These are phyloP conservation scores for Pythium oligandrum DNA, from an alignment of 352 stramenopile genomes.

Conservation along the genomic window DNA sequence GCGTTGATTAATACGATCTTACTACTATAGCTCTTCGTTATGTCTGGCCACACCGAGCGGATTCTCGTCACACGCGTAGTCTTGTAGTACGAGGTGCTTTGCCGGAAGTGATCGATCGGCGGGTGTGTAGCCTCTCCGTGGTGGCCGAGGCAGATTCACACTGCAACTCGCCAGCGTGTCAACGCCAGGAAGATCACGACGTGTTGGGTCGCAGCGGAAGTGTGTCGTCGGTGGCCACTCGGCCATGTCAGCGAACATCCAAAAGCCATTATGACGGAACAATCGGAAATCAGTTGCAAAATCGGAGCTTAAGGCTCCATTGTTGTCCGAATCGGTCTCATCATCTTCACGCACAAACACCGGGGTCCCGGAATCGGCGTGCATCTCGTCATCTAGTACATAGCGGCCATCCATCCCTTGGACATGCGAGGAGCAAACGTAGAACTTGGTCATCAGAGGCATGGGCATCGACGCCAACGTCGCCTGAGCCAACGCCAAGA, in stretches of 20 bases:
- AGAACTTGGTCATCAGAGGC: no score
- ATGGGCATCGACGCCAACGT: no score
- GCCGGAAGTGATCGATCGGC: slow-evolving; percentile 12
- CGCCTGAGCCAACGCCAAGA: no score
- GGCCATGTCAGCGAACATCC: slow-evolving; percentile 56
- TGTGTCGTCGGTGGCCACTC: slow-evolving; percentile 47
- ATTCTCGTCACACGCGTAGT: not conserved
- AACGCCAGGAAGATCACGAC: slow-evolving; percentile 16
- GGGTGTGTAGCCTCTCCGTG: slow-evolving; percentile 34
- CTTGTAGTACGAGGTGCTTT: not conserved
- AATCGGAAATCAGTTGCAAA: slow-evolving; percentile 41
- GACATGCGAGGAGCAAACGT: slow-evolving; percentile 45
- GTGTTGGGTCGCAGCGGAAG: slow-evolving; percentile 60
- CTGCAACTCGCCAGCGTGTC: slow-evolving; percentile 23
- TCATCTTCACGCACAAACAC: slow-evolving; percentile 43
- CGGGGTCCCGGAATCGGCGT: slow-evolving; percentile 30
- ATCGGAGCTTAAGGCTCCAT: not conserved
- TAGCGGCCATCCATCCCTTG: slow-evolving; percentile 54
- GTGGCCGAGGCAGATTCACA: slow-evolving; percentile 27
- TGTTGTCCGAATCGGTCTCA: not conserved
- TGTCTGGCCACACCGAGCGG: no score
- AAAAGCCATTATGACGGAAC: slow-evolving; percentile 60
- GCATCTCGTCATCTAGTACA: slow-evolving; percentile 22
- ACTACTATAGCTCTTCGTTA: no score
- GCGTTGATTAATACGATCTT: no score